Base-by-base conservation (phyloP, 2,329 filamentous ascomycete genomes). In the Fusarium globosum region DNA sequence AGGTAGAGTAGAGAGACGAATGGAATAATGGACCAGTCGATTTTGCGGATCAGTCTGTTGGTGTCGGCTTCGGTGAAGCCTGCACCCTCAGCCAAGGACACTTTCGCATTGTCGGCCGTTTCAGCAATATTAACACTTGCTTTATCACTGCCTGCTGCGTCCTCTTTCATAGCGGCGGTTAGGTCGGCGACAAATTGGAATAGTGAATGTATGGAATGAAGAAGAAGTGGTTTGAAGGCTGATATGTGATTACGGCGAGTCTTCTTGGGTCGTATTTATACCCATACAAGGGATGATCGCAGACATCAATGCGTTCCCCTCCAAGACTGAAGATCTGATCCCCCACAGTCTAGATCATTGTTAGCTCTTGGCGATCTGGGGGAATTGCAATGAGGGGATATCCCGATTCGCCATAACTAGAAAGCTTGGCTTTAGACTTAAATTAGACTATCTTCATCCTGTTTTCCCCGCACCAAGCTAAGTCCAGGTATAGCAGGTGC, bases 1-100 rank as follows among this genome's bases (percentile, higher is more conserved):
- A 63, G 52, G 8, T 63, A 63, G 35, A 63, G 52, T 2, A 63
- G 28, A 28, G 60, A 59, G 35, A 63, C 60, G 4, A 63, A 59
- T 6, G 52, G 60, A 4, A 63, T 59, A 6, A 63, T 63, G 2
- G 60, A 41, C 60, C 60, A 63, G 30, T 63, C 60, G 15, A 63
- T 63, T 18, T 63, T 63, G 18, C 60, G 42, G 3, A 60, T 59
- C 26, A 63, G 26, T 20, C 53, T 59, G 5, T 63, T 48, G 14
- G 60, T 63, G 20, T 63, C 60, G 7, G 52, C 52, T 48, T 63
- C 52, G 1, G 41, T 62, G 21, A 42, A 62, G 21, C 26, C 60
- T 35, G 41, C 35, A 15, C 21, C 33, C 4, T 62, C 60, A 0
- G 16, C 33, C 21, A n/a, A n/a, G 18, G 33, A 62, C 2, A 2